Evolutionary conservation across 176 grass and related monocot species (phyloP).

Genomic region (Sorghum bicolor): DNA sequence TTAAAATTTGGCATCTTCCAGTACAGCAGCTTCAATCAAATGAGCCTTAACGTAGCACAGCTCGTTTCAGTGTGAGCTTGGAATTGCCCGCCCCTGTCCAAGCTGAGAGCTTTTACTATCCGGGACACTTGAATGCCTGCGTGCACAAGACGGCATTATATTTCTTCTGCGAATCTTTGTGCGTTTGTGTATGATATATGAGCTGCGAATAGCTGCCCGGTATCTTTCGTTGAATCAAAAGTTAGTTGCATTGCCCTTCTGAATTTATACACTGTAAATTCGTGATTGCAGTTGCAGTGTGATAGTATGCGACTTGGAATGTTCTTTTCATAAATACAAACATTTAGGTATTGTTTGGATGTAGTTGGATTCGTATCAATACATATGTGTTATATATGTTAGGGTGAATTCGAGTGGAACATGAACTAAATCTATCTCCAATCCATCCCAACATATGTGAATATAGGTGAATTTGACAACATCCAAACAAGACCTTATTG

Average conservation of each 20-base stretch:
- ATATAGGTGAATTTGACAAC: too few species aligned
- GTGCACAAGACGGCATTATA: conserved; percentile 44
- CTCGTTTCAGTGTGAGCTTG: conserved; percentile 36
- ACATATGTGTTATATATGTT: too few species aligned
- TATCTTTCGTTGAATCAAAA: conserved; percentile 49
- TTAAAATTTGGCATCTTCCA: conserved; percentile 52
- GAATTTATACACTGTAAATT: conserved; percentile 45
- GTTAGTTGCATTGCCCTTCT: conserved; percentile 48
- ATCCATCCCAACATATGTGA: too few species aligned
- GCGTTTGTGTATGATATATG: conserved; percentile 29
- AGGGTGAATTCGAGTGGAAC: too few species aligned
- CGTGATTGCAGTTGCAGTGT: conserved; percentile 29
- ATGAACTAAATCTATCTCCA: too few species aligned
- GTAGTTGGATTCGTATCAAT: too few species aligned
- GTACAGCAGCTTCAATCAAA: conserved; percentile 51
- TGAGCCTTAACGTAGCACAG: conserved; percentile 38
- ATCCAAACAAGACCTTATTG: too few species aligned
- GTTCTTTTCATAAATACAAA: conserved; percentile 5
- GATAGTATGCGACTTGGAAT: neutral
- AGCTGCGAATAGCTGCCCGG: conserved; percentile 44
- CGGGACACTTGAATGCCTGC: conserved; percentile 48
- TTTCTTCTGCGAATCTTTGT: conserved; percentile 31
- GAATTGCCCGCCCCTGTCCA: conserved; percentile 47
- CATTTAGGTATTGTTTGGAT: too few species aligned
- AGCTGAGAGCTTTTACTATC: conserved; percentile 48